Evolutionary conservation across 1,284 basidiomycete genomes (phyloP), one percentile per base, ranked within the genome.

Genomic region (Cryptococcus sp.): DNA sequence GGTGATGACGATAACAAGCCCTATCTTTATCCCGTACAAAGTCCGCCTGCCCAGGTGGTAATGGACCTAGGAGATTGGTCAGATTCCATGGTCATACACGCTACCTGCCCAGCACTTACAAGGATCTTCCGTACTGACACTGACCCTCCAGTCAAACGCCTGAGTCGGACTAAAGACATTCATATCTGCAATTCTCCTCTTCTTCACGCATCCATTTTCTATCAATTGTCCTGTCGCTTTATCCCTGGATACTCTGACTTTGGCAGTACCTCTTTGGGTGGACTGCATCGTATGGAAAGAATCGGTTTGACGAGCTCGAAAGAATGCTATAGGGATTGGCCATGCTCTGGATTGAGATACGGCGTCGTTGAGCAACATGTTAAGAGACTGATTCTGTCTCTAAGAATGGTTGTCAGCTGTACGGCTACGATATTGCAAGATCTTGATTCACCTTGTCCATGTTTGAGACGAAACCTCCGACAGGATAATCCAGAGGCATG

Each of bases 1-100:
- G 86, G 76, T 97, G 91, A 76, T 98, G 94, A 2, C 85, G 79
- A 73, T 98, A 98, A 63, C 89, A 90, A 68, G 97, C 81, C 38
- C 96, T 82, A 74, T 98, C 92, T 78, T 96, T 98, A 77, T 83
- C 82, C 81, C 61, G 82, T 79, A 2, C 80, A 80, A 0, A 84
- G 76, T 4, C 80, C 71, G 3, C 60, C 66, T 23, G 23, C 23
- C 23, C 23, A 23, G 23, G 23, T 23, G 23, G 23, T 23, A 23
- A 23, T 23, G 23, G 23, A 23, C 23, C 23, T 23, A 23, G 23
- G 23, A 23, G 23, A 4, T 55, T 55, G 31, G 71, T 76, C 53
- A 76, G 65, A 15, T 72, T 58, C 50, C 72, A 65, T 58, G 35
- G 23, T 23, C 23, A 23, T 2, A 23, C 23, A 23, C 23, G 23